Evolutionary conservation across 768 basidiomycete species (phyloP), one percentile per base, ranked within the genome.

Genomic region (Lentinus tigrinus): DNA sequence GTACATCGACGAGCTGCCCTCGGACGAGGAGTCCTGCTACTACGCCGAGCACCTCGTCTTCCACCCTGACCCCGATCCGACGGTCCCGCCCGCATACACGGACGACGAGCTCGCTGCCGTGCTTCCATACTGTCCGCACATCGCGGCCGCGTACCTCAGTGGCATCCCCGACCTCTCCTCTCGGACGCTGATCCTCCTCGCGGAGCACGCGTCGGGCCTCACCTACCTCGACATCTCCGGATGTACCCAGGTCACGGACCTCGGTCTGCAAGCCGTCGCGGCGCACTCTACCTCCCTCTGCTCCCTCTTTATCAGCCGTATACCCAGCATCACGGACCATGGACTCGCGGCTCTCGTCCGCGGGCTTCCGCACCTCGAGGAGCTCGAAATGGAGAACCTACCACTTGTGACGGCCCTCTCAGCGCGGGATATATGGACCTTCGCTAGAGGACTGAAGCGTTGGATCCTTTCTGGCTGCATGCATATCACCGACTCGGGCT

Each of bases 341-440:
- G 47, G 37, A 4, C 23, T 56, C 38, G 47, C 38, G 24, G 54
- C 54, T 24, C 47, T 97, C 62, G 87, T 85, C 17, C 86, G 83
- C 54, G 79, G 84, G 10, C 93, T 91, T 68, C 85, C 89, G 4
- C 81, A 83, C 58, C 83, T 97, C 24, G 75, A 89, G 53, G 94
- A 95, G 71, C 77, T 96, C 60, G 94, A 97, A 68, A 74, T 95
- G 37, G 84, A 75, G 66, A 81, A 81, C 65, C 85, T 93, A 59
- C 81, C 83, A 10, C 77, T 85, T 39, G 66, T 97, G 54, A 90
- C 89, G 8, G 81, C 83, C 6, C 69, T 80, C 46, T 85, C 91
- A 0, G 78, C 93, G 34, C 83, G 88, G 37, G 91, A 93, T 66
- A 78, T 97, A n/a, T 89, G 94, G 81, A 78, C 81, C 28, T 91